These are phyloP conservation scores for Dactylellina drechsleri DNA, from an alignment of 2,329 filamentous ascomycete species.

Conservation along the genomic window DNA sequence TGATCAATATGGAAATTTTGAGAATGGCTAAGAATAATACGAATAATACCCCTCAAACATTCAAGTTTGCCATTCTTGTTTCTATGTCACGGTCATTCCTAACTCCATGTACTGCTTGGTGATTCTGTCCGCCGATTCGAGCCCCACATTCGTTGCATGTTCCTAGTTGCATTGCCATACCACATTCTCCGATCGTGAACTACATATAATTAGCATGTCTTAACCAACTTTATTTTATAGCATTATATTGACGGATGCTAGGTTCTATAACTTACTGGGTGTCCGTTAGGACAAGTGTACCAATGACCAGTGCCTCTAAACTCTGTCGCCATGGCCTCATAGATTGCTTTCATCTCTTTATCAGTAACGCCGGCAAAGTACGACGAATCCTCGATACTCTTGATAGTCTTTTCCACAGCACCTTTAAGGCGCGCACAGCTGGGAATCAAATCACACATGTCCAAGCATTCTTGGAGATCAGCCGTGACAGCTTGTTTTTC, in stretches of 20 bases:
- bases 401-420: conserved; percentile 65
- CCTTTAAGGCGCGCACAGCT: conserved; percentile 59
- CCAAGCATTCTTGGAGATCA: conserved; percentile 32
- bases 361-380: conserved; percentile 66
- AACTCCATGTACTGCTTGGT: conserved; percentile 19
- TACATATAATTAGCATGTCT: neutral
- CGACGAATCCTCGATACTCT: conserved; percentile 64
- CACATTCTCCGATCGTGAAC: conserved; percentile 44
- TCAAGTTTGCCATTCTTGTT: conserved; percentile 17
- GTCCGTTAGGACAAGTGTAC: conserved; percentile 70
- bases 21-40: neutral
- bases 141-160: conserved; percentile 41
- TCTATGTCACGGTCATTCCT: conserved; percentile 3
- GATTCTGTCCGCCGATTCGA: conserved; percentile 24
- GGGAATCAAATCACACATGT: conserved; percentile 19
- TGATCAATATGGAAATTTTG: neutral
- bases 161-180: conserved; percentile 25
- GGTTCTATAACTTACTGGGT: conserved; percentile 60
- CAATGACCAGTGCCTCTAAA: conserved; percentile 69
- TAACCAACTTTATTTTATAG: neutral
- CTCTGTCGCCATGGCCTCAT: conserved; percentile 66
- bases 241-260: too few species aligned
- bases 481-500: conserved; percentile 43
- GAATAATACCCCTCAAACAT: neutral
- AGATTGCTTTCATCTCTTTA: conserved; percentile 66